These are phyloP conservation scores for Rhodomyrtus psidioides DNA, from an alignment of 441 rosid species.

Conservation along the genomic window DNA sequence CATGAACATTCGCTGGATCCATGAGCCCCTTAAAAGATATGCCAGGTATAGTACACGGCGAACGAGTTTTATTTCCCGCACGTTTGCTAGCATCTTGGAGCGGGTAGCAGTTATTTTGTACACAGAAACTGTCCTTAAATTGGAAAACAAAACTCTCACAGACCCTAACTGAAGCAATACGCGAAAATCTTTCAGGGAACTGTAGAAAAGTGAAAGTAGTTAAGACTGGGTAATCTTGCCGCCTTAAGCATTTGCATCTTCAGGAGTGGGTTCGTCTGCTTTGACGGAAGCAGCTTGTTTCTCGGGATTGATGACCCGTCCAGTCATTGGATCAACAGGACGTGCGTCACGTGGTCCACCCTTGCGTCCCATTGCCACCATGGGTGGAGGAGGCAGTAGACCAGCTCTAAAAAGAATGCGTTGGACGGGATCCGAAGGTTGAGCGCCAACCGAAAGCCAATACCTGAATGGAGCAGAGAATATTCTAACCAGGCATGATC, in stretches of 20 bases:
- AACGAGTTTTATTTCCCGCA: background rate
- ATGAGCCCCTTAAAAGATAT: background rate
- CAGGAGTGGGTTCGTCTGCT: conserved; percentile 4
- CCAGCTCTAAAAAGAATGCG: conserved; percentile 82
- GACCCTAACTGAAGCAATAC: background rate
- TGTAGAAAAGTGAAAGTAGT: background rate
- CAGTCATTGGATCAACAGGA: conserved; percentile 74
- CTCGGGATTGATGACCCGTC: conserved; percentile 35
- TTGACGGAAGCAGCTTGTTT: conserved; percentile 6
- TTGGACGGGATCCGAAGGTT: conserved; percentile 82
- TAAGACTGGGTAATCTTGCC: conserved; percentile 1
- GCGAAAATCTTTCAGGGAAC: background rate
- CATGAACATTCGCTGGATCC: background rate
- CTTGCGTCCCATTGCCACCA: conserved; percentile 77
- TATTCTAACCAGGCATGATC: background rate
- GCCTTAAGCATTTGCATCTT: background rate
- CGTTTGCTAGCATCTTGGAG: background rate
- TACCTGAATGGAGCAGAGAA: conserved; percentile 31
- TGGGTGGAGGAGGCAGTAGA: conserved; percentile 77
- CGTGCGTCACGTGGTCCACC: conserved; percentile 77
- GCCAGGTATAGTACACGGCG: background rate
- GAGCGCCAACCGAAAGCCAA: conserved; percentile 96
- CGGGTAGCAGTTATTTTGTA: background rate
- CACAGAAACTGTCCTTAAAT: background rate
- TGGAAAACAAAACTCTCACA: background rate